These are phyloP conservation scores for Panellus pusillus DNA, from an alignment of 768 basidiomycete species.

Conservation along the genomic window DNA sequence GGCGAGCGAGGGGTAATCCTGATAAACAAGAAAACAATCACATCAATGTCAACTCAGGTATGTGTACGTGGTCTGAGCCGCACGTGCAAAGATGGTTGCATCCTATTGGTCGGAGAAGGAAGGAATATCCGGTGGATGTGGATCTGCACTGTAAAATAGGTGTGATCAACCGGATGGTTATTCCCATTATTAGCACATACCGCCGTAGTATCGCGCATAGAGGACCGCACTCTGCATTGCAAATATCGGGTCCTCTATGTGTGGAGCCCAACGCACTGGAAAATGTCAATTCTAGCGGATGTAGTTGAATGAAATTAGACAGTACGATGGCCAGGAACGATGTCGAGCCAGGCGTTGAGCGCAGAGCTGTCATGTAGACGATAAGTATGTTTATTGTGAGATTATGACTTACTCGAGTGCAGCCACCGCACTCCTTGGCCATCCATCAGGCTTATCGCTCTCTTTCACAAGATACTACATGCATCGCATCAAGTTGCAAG, in stretches of 20 bases:
- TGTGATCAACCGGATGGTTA: not conserved
- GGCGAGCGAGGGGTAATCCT: constrained; percentile 53
- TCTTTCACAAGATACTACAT: constrained; percentile 56
- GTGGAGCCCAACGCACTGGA: no score
- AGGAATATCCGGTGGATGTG: constrained; percentile 70
- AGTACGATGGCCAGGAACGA: constrained; percentile 53
- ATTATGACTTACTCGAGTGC: constrained; percentile 39
- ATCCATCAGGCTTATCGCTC: constrained; percentile 31
- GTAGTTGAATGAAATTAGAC: constrained; percentile 14
- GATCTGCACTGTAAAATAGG: constrained; percentile 41
- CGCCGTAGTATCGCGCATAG: no score
- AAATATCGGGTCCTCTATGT: no score
- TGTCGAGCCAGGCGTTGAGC: constrained; percentile 63
- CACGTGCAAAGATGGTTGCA: not conserved
- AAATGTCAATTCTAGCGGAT: not conserved
- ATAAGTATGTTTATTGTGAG: no score
- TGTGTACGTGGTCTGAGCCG: constrained; percentile 21
- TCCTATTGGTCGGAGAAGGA: constrained; percentile 37
- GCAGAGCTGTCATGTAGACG: constrained; percentile 32
- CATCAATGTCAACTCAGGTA: not conserved
- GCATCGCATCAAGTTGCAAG: no score
- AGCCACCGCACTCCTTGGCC: constrained; percentile 55
- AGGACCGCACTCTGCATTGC: no score
- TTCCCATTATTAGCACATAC: no score
- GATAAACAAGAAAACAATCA: no score